Conservation (phyloP, 208 protist genomes). For the Wallacemonas sp. region DNA sequence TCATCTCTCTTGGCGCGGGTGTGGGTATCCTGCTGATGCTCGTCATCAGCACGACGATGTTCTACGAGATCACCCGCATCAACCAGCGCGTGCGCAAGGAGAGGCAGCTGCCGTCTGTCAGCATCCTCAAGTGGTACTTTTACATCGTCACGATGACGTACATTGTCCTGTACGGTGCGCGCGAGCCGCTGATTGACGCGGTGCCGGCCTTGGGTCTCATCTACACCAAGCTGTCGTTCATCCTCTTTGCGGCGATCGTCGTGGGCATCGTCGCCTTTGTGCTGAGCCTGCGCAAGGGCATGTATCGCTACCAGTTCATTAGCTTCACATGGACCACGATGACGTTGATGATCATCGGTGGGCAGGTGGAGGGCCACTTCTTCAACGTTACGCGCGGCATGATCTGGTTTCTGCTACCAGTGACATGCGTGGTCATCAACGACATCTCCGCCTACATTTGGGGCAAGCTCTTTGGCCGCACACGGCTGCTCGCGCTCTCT, state of each 20-base stretch:
- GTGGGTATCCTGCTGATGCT: conserved; percentile 69
- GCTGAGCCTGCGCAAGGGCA: conserved; percentile 75
- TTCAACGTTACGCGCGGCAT: conserved; percentile 89
- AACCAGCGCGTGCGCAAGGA: conserved; percentile 77
- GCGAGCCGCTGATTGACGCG: conserved; percentile 58
- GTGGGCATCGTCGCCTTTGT: conserved; percentile 89
- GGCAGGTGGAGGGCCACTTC: conserved; percentile 64
- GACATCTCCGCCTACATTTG: conserved; percentile 92
- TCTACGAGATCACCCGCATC: conserved; percentile 89
- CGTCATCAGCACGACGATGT: conserved; percentile 77
- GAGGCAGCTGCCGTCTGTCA: conserved; percentile 65
- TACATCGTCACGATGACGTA: conserved; percentile 48
- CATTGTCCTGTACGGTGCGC: conserved; percentile 43
- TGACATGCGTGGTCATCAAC: conserved; percentile 89
- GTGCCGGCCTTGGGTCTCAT: conserved; percentile 47
- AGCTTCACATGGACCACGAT: conserved; percentile 91
- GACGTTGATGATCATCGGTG: conserved; percentile 75
- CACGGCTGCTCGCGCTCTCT: conserved; percentile 78
- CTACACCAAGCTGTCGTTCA: conserved; percentile 63
- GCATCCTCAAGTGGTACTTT: conserved; percentile 86
- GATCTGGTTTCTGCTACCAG: conserved; percentile 93
- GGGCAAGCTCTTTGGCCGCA: conserved; percentile 91
- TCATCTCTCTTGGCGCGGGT: conserved; percentile 78
- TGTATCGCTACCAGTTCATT: conserved; percentile 93
- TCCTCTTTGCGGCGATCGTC: conserved; percentile 64